These are phyloP conservation scores for Adansonia madagascariensis DNA, from an alignment of 441 rosid genomes.

Conservation along the genomic window DNA sequence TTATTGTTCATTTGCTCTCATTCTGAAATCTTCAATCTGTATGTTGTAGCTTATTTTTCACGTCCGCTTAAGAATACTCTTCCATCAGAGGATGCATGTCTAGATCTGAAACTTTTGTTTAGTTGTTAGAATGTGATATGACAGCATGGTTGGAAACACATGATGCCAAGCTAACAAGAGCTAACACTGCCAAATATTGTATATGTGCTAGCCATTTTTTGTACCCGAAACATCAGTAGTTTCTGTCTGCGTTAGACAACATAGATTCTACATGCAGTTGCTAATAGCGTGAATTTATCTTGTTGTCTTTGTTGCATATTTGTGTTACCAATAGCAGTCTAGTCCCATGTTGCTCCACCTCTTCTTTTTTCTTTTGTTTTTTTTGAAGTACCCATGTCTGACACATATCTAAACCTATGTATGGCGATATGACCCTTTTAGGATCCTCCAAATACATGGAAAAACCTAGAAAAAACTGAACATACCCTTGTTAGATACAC, in stretches of 20 bases:
- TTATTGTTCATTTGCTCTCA: background rate
- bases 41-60: background rate
- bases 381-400: too few relatives aligned
- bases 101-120: background rate
- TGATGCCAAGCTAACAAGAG: background rate
- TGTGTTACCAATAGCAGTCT: background rate
- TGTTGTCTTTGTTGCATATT: background rate
- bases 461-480: too few relatives aligned
- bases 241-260: background rate
- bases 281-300: background rate
- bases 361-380: too few relatives aligned
- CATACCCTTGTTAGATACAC: too few relatives aligned
- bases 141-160: background rate
- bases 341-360: background rate
- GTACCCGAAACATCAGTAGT: background rate
- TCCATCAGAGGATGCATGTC: background rate
- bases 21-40: background rate
- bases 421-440: too few relatives aligned
- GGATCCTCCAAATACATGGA: too few relatives aligned
- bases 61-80: background rate
- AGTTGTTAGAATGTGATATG: background rate
- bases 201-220: background rate
- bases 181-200: background rate
- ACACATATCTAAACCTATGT: too few relatives aligned
- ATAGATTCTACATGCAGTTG: constrained; percentile 6